These are phyloP conservation scores for Hemileccinum impolitum DNA, from an alignment of 768 basidiomycete species.

Conservation along the genomic window DNA sequence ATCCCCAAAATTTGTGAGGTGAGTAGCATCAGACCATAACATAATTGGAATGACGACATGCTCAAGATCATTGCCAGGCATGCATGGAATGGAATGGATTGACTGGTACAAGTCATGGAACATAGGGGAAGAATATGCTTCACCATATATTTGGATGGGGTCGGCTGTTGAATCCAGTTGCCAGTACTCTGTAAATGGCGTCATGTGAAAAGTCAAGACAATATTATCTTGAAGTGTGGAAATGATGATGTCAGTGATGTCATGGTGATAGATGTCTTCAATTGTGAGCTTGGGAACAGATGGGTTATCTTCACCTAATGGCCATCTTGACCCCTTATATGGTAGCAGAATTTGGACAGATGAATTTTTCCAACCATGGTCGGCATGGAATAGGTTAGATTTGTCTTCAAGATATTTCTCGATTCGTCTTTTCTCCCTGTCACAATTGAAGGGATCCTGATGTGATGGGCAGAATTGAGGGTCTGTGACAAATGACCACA, in stretches of 20 bases:
- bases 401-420: constrained; percentile 5
- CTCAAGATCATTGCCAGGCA: constrained; percentile 3
- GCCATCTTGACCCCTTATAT: not conserved
- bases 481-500: constrained; percentile 27
- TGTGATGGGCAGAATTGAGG: constrained; percentile 14
- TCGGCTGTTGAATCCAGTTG: not conserved
- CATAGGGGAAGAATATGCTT: not conserved
- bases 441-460: constrained; percentile 14
- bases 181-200: constrained; percentile 1
- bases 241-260: constrained; percentile 2
- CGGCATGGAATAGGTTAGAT: not conserved
- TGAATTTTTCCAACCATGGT: constrained; percentile 2
- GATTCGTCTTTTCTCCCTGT: not conserved
- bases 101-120: not conserved
- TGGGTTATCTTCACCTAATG: not conserved
- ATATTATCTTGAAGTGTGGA: not conserved
- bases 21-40: constrained; percentile 27
- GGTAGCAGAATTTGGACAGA: constrained; percentile 6
- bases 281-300: no score
- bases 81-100: not conserved
- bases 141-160: not conserved
- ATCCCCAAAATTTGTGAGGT: constrained; percentile 27
- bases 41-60: constrained; percentile 10
- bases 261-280: no score
- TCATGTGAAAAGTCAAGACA: not conserved